Percentiles rank a stretch among this genome's conserved stretches.
phyloP scores from a whole-genome alignment of 257 asterid genomes.

The Orobanche coerulescens region DNA sequence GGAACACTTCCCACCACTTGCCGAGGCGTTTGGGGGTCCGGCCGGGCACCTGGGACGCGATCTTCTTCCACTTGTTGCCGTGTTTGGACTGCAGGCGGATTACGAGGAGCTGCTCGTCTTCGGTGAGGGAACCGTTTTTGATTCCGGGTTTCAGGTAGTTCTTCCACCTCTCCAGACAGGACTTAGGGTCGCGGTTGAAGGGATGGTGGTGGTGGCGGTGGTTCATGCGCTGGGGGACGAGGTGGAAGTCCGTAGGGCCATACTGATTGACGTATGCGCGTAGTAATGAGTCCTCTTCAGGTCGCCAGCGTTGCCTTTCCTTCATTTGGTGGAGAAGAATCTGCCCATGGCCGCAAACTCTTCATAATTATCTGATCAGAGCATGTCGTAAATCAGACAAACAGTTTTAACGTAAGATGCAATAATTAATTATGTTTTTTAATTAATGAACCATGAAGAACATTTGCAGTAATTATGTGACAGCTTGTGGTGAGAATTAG shows the following conservation, averaged over 20 bases:
- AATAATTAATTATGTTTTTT: too few species aligned
- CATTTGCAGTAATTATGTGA: too few species aligned
- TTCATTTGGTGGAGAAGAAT: conserved; percentile 45
- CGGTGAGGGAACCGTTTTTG: conserved; percentile 54
- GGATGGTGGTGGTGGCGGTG: too few species aligned
- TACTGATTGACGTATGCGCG: conserved; percentile 52
- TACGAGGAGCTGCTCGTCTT: conserved; percentile 55
- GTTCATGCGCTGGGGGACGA: conserved; percentile 51
- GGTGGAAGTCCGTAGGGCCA: conserved; percentile 71
- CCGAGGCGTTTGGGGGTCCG: conserved; percentile 65
- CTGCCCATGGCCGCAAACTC: conserved; percentile 40
- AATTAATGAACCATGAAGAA: too few species aligned
- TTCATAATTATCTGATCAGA: conserved; percentile 33
- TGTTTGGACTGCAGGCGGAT: conserved; percentile 46
- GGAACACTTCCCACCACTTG: conserved; percentile 69
- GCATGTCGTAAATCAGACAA: not conserved
- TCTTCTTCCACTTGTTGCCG: conserved; percentile 78
- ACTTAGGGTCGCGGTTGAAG: conserved; percentile 49
- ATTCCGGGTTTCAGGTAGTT: conserved; percentile 66
- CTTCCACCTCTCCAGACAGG: conserved; percentile 78
- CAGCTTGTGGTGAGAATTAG: too few species aligned
- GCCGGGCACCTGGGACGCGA: conserved; percentile 67
- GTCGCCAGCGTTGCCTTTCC: conserved; percentile 70
- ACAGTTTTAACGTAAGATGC: not conserved
- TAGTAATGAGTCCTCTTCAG: conserved; percentile 67